Evolutionary conservation across 2,329 filamentous ascomycete genomes (phyloP).

Genomic region (Neoarthrinium moseri): DNA sequence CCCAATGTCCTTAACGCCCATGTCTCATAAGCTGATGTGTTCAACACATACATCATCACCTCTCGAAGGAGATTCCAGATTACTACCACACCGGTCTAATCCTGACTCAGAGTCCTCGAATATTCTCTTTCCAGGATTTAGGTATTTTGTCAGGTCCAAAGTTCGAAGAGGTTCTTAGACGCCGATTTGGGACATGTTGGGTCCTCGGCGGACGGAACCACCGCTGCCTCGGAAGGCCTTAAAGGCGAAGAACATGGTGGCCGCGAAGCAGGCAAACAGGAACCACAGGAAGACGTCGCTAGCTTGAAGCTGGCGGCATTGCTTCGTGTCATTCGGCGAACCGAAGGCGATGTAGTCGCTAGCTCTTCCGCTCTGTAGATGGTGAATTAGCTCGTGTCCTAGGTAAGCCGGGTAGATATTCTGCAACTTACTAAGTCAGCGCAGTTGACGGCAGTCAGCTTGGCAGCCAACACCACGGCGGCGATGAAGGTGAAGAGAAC

Average conservation of each 20-base stretch:
- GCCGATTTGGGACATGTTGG: constrained; percentile 57
- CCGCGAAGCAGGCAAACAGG: constrained; percentile 63
- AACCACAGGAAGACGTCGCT: constrained; percentile 78
- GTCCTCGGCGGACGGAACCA: constrained; percentile 39
- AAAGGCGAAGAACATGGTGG: constrained; percentile 54
- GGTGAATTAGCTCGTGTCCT: not conserved
- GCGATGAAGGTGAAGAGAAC: constrained; percentile 69
- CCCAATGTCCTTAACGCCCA: too few relatives aligned
- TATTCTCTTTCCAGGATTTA: too few relatives aligned
- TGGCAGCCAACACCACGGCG: constrained; percentile 68
- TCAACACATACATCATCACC: too few relatives aligned
- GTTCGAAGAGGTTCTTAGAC: constrained; percentile 36
- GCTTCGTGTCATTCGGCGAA: constrained; percentile 56
- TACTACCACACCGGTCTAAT: too few relatives aligned
- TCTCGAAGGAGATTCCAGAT: too few relatives aligned
- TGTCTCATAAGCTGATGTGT: too few relatives aligned
- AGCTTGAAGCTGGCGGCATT: constrained; percentile 75
- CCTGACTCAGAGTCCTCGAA: too few relatives aligned
- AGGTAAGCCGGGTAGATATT: not conserved
- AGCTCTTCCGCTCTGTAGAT: constrained; percentile 35
- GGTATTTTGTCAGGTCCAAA: too few relatives aligned
- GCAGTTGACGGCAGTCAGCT: constrained; percentile 69
- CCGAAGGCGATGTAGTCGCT: constrained; percentile 62
- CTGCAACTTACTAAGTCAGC: constrained; percentile 48
- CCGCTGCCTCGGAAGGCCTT: constrained; percentile 49